A percentile compares a stretch with the other conserved stretches of the same genome.
These are phyloP conservation scores for Pleomassaria siparia DNA, from an alignment of 2,329 filamentous ascomycete species.

Conservation along the genomic window DNA sequence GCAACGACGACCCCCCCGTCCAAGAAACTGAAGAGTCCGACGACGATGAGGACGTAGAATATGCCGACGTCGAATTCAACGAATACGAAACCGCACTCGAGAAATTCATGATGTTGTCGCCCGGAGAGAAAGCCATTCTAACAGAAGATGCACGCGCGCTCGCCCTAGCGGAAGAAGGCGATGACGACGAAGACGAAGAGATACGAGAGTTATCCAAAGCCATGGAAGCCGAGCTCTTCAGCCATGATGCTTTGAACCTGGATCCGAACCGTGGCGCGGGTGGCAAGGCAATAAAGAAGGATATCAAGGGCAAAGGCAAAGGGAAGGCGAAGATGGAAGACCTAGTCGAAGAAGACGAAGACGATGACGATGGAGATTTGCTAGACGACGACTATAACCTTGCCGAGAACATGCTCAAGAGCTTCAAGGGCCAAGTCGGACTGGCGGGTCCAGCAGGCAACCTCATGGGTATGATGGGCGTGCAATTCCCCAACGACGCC, in stretches of 20 bases:
- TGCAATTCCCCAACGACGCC: conserved; percentile 79
- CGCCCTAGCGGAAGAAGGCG: conserved; percentile 45
- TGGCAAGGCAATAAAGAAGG: conserved; percentile 10
- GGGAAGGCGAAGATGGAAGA: conserved; percentile 25
- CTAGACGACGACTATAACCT: conserved; percentile 83
- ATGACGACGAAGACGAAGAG: conserved; percentile 59
- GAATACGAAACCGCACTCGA: conserved; percentile 77
- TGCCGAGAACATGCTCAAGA: conserved; percentile 86
- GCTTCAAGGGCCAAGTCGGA: conserved; percentile 87
- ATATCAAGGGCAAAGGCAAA: conserved; percentile 32
- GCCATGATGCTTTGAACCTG: conserved; percentile 64
- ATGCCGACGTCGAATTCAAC: conserved; percentile 73
- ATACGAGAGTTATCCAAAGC: conserved; percentile 66
- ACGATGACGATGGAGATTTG: conserved; percentile 52
- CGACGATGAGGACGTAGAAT: conserved; percentile 67
- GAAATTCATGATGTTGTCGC: conserved; percentile 74
- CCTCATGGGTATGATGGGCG: conserved; percentile 81
- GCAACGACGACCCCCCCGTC: no score
- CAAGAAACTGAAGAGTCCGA: conserved; percentile 53
- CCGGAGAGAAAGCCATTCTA: conserved; percentile 35
- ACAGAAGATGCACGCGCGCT: conserved; percentile 39
- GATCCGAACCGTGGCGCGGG: conserved; percentile 14
- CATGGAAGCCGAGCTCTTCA: conserved; percentile 73
- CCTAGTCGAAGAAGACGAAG: conserved; percentile 28
- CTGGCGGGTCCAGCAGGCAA: conserved; percentile 85